Base-by-base conservation (phyloP, 805 yeast species). In the Candida nitratophila region DNA sequence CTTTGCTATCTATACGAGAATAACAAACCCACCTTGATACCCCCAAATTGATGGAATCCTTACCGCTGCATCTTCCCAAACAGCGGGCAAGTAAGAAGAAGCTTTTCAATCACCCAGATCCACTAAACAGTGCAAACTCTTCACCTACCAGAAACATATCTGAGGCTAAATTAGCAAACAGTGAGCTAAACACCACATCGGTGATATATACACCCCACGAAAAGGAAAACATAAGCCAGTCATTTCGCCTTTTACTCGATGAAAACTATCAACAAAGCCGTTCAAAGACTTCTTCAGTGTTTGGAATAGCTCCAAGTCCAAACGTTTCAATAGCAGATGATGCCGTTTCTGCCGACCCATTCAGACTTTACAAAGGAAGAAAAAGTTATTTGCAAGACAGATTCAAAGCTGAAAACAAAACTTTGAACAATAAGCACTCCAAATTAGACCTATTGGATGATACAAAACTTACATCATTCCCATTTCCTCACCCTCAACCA, bases 361-460 rank as follows among this genome's bases (percentile, higher is more conserved):
- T 34, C 15, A 34, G 20, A 12, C 12, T 34, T 4, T 34, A 34
- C n/a, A 34, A 34, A 34, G 37, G 37, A 3, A 34, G 20, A 20
- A 34, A 34, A 20, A 17, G 20, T 17, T 34, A 34, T 34, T 12
- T 34, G 9, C 14, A 19, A 9, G 24, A 17, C 20, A 34, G 12
- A 32, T 32, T 32, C 4, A 19, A 3, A 6, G 24, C 3, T 19
- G 21, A 34, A 20, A 17, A 34, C 12, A 26, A 22, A 4, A 7
- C 31, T 5, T 24, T 37, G 20, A 26, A 37, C 11, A n/a, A 5
- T 19, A 24, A 26, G 33, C 22, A 17, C 17, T 74, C 79, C 1
- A 63, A 65, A 46, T 54, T 75, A 21, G 79, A 75, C 49, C 62
- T 75, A 20, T 61, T 75, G 9, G 79, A 75, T 47, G 73, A 64